Evolutionary conservation across 2,329 filamentous ascomycete genomes (phyloP), one percentile per base, ranked within the genome.

Genomic region (Cyclaneusma minus): DNA sequence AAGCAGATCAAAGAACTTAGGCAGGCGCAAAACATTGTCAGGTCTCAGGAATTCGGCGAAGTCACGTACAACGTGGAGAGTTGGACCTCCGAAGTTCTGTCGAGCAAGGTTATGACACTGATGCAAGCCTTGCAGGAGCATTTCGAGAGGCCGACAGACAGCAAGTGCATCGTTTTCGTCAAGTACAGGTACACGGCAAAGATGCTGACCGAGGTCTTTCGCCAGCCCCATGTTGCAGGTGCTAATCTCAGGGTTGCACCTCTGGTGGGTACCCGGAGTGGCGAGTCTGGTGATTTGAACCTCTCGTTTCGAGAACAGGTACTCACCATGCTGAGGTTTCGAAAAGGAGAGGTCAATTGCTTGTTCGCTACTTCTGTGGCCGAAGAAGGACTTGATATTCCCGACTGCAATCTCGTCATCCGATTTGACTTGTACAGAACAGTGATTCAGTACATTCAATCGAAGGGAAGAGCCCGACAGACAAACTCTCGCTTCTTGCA

Each of bases 401-500:
- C 72, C 0, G 68, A 74, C 29, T 78, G 72, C 46, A 75, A 77
- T 35, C 45, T 75, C 1, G 57, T 78, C 16, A 59, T 79, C 32
- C 55, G 85, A 3, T 98, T 94, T 42, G 83, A 95, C 44, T 64
- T 92, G 3, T 93, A 84, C 50, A 62, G 65, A 7, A 94, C 87
- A 0, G 72, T 93, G 49, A 95, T 95, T 27, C 81, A 92, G 43
- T 95, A 94, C 45, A 74, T 95, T 12, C 89, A 98, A 48, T 94
- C 85, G 9, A 69, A 83, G 35, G 89, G 89, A 1, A 69, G 89
- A 28, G 89, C 89, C 8, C 68, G 89, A 20, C 78, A 83, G 41
- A 50, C 55, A 1, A 64, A 76, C 29, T 95, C 89, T 0, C 72
- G 67, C 35, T 94, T 87, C 47, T 65, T 85, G 17, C 81, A 80